Evolutionary conservation across 805 yeast species (phyloP), one percentile per base, ranked within the genome.

Genomic region (Candida andamanensis): DNA sequence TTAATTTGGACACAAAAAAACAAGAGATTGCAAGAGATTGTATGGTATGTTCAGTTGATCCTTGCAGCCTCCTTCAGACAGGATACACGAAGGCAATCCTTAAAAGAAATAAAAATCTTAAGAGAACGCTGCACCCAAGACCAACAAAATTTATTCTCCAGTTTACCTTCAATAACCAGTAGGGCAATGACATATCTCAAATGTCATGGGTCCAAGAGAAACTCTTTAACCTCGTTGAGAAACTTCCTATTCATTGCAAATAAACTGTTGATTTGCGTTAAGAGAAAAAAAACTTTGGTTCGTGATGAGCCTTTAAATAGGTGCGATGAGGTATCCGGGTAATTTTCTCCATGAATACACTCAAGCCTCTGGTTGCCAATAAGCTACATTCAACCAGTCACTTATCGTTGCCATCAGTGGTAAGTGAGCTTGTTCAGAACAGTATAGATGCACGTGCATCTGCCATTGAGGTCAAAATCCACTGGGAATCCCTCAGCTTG

Each of bases 101-200:
- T 76, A 74, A 73, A 77, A 58, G 57, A 49, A 53, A 60, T 60
- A 52, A 49, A 52, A 58, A n/a, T n/a, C n/a, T n/a, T 55, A 74
- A 63, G 63, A 80, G 67, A 64, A 58, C 66, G 74, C 77, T 73
- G 83, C 83, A 77, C 84, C 84, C 84, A 70, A 77, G 84, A 77
- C 67, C 74, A 60, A 62, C 72, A 53, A 56, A 40, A 49, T 58
- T 70, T n/a, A 39, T 45, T 77, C 81, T 77, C 76, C 82, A 74
- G 80, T 65, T 71, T 79, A 69, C 56, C 30, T 33, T 33, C 36
- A 27, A 33, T 33, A 33, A 33, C 36, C 36, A 20, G 16, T 23
- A 33, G 36, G 36, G 32, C 36, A 33, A 28, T 23, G 45, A 47
- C 48, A 63, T 74, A 69, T 65, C 63, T 74, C 71, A 49, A 56